phyloP scores from a whole-genome alignment of 2,329 filamentous ascomycete species.

The Huntiella omanensis region DNA sequence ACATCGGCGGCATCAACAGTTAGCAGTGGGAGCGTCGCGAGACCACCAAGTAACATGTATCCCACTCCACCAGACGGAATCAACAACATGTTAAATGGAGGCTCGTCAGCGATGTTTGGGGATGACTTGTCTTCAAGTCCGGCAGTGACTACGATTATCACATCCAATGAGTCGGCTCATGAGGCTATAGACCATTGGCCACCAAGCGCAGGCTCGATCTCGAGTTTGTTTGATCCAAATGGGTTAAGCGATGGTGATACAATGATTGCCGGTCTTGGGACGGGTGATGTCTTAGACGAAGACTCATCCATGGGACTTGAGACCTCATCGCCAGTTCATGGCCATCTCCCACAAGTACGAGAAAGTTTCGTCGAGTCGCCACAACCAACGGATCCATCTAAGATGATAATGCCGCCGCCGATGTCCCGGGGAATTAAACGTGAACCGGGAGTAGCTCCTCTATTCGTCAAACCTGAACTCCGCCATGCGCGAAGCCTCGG shows the following conservation, averaged over 20 bases:
- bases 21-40: slow-evolving; percentile 24
- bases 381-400: not conserved
- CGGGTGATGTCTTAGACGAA: slow-evolving; percentile 38
- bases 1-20: slow-evolving; percentile 34
- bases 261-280: not conserved
- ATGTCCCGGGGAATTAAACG: slow-evolving; percentile 3
- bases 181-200: slow-evolving; percentile 15
- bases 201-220: slow-evolving; percentile 24
- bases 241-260: not conserved
- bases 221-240: slow-evolving; percentile 2
- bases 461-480: slow-evolving; percentile 41
- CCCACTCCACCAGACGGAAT: slow-evolving; percentile 53
- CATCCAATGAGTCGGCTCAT: slow-evolving; percentile 1
- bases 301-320: slow-evolving; percentile 1
- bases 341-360: slow-evolving; percentile 11
- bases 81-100: slow-evolving; percentile 13
- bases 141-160: not conserved
- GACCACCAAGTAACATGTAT: slow-evolving; percentile 40
- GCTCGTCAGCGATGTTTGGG: slow-evolving; percentile 22
- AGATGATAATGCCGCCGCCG: slow-evolving; percentile 6
- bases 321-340: not conserved
- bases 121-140: slow-evolving; percentile 39
- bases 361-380: slow-evolving; percentile 3
- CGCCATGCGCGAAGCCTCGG: slow-evolving; percentile 38
- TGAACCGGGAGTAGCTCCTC: slow-evolving; percentile 10